Conservation (phyloP, 1,284 basidiomycete species). For the Cryptococcus wingfieldii region DNA sequence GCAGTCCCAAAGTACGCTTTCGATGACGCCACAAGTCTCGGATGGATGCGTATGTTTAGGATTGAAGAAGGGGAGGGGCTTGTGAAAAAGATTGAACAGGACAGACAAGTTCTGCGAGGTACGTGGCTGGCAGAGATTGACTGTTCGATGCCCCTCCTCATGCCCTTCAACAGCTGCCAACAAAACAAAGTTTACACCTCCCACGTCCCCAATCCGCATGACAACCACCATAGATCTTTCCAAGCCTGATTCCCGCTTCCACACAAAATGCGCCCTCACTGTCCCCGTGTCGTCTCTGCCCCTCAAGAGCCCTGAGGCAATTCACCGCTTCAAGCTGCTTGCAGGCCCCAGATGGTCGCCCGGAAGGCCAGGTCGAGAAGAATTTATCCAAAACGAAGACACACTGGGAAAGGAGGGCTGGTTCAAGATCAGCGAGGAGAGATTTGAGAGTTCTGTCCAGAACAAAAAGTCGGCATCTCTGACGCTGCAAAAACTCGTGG, state of each 20-base stretch:
- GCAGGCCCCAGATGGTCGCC: conserved; percentile 78
- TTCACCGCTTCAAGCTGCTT: conserved; percentile 73
- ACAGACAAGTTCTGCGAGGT: conserved; percentile 77
- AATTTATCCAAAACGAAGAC: conserved; percentile 23
- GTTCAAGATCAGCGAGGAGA: conserved; percentile 79
- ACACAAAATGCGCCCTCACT: conserved; percentile 63
- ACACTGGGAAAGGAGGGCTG: conserved; percentile 49
- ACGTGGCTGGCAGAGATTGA: conserved; percentile 38
- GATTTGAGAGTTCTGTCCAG: conserved; percentile 69
- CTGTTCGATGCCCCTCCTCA: conserved; percentile 3
- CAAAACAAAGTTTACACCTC: conserved; percentile 66
- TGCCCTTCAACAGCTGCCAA: conserved; percentile 4
- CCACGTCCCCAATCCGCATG: conserved; percentile 58
- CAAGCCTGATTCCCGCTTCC: conserved; percentile 61
- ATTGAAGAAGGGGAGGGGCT: conserved; percentile 68
- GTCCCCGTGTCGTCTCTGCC: conserved; percentile 68
- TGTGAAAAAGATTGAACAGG: conserved; percentile 74
- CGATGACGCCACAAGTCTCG: conserved; percentile 57
- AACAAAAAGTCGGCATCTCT: conserved; percentile 85
- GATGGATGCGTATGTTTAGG: conserved; percentile 64
- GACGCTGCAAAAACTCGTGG: conserved; percentile 64
- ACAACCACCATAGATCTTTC: conserved; percentile 72
- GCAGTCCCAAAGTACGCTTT: conserved; percentile 53
- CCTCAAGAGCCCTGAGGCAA: conserved; percentile 58
- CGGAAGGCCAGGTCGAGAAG: conserved; percentile 54